A percentile compares a stretch with the other conserved stretches of the same genome.
Conservation (phyloP, 129 eudicot species). For the Solidago caesia region DNA sequence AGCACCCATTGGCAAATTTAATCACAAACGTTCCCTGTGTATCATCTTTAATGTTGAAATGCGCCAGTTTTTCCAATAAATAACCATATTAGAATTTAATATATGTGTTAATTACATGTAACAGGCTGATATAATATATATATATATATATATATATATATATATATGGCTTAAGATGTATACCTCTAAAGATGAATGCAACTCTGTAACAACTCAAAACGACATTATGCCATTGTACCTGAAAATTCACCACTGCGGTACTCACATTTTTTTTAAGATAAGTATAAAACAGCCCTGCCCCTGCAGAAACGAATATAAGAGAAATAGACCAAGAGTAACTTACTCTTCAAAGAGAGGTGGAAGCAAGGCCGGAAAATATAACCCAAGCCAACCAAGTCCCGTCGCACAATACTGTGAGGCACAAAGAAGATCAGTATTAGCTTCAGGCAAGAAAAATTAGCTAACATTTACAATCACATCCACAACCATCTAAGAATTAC, state of each 20-base stretch:
- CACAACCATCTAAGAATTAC: too few species aligned
- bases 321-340: background rate
- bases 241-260: slow-evolving; percentile 93
- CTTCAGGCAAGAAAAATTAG: background rate
- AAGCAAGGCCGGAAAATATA: slow-evolving; percentile 92
- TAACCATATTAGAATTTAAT: too few species aligned
- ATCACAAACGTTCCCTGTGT: too few species aligned
- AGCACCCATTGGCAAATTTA: too few species aligned
- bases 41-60: too few species aligned
- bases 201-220: background rate
- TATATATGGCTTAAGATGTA: too few species aligned
- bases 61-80: too few species aligned
- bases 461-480: too few species aligned
- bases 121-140: too few species aligned
- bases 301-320: background rate
- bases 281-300: slow-evolving; percentile 84
- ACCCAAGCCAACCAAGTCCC: slow-evolving; percentile 99
- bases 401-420: slow-evolving; percentile 81
- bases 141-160: too few species aligned
- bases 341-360: slow-evolving; percentile 99
- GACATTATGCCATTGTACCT: slow-evolving; percentile 43
- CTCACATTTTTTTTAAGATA: slow-evolving; percentile 75
- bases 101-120: too few species aligned
- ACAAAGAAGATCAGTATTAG: slow-evolving; percentile 23
- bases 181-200: too few species aligned